These are phyloP conservation scores for Fusarium redolens DNA, from an alignment of 2,329 filamentous ascomycete genomes.

Conservation along the genomic window DNA sequence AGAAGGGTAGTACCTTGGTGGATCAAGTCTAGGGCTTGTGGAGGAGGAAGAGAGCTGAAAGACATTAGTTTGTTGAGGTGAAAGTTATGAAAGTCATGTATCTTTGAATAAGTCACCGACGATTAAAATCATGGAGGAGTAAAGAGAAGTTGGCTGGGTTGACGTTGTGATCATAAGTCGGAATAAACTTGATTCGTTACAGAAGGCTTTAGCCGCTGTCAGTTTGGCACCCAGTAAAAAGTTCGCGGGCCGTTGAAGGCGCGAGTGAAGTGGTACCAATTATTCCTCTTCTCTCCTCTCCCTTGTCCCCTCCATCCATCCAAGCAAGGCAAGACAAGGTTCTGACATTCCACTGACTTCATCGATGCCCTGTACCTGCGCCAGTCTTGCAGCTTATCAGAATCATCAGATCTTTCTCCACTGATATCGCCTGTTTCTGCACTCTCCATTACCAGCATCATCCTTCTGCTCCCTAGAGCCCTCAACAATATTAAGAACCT, in stretches of 20 bases:
- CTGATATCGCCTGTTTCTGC: slow-evolving; percentile 4
- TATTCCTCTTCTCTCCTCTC: slow-evolving; percentile 8
- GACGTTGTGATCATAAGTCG: slow-evolving; percentile 5
- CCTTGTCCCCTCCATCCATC: not conserved
- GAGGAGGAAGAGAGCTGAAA: not conserved
- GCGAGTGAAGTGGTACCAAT: slow-evolving; percentile 37
- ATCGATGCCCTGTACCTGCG: slow-evolving; percentile 38
- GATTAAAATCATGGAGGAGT: slow-evolving; percentile 6
- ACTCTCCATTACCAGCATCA: slow-evolving; percentile 9
- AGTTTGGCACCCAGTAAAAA: slow-evolving; percentile 33
- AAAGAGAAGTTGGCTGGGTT: slow-evolving; percentile 10
- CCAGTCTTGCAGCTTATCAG: slow-evolving; percentile 37
- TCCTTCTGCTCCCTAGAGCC: not conserved
- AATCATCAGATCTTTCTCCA: slow-evolving; percentile 29
- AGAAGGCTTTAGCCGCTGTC: slow-evolving; percentile 20
- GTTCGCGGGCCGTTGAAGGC: slow-evolving; percentile 34
- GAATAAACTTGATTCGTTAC: slow-evolving; percentile 33
- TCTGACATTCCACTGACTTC: slow-evolving; percentile 33
- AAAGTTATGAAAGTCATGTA: not conserved
- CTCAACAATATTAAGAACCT: slow-evolving; percentile 8
- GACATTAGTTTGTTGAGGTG: slow-evolving; percentile 8
- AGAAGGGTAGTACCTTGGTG: slow-evolving; percentile 17
- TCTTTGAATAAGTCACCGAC: not conserved
- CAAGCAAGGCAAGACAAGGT: not conserved
- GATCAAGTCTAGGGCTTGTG: slow-evolving; percentile 35